A percentile compares a stretch with the other conserved stretches of the same genome.
Conservation (phyloP, 208 protist genomes). For the Acanthamoeba culbertsoni region DNA sequence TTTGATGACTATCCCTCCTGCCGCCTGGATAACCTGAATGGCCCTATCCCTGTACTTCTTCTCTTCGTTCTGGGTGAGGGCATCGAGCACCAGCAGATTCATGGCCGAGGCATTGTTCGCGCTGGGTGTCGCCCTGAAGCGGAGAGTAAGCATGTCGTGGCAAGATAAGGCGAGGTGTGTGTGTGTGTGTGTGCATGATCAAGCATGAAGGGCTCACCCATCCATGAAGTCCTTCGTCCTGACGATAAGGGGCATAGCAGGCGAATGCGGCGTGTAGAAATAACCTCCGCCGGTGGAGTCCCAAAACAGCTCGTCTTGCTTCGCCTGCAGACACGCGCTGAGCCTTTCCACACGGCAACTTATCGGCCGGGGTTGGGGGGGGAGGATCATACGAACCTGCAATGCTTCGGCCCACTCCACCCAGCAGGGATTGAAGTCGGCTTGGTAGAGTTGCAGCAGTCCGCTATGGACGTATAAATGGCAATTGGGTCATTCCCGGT, state of each 20-base stretch:
- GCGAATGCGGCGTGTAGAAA: neutral
- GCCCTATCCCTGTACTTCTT: neutral
- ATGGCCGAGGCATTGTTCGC: neutral
- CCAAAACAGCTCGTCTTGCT: constrained; percentile 12
- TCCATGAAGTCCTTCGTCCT: constrained; percentile 41
- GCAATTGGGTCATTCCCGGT: too few relatives aligned
- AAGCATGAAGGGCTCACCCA: neutral
- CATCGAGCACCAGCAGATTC: neutral
- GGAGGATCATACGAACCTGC: too few relatives aligned
- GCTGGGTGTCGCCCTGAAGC: neutral
- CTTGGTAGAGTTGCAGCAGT: constrained; percentile 52
- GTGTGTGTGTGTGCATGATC: too few relatives aligned
- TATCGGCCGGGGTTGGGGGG: too few relatives aligned
- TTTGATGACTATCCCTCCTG: neutral
- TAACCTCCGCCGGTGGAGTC: neutral
- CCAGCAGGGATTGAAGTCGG: constrained; percentile 7
- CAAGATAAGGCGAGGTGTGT: too few relatives aligned
- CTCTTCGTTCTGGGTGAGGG: neutral
- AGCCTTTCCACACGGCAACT: too few relatives aligned
- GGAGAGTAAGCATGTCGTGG: neutral
- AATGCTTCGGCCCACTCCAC: constrained; percentile 10
- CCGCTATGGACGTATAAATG: too few relatives aligned
- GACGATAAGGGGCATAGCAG: neutral
- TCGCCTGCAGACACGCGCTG: neutral
- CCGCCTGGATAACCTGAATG: neutral